Evolutionary conservation across 1,284 basidiomycete species (phyloP).

Genomic region (Rhodotorula mucilaginosa): DNA sequence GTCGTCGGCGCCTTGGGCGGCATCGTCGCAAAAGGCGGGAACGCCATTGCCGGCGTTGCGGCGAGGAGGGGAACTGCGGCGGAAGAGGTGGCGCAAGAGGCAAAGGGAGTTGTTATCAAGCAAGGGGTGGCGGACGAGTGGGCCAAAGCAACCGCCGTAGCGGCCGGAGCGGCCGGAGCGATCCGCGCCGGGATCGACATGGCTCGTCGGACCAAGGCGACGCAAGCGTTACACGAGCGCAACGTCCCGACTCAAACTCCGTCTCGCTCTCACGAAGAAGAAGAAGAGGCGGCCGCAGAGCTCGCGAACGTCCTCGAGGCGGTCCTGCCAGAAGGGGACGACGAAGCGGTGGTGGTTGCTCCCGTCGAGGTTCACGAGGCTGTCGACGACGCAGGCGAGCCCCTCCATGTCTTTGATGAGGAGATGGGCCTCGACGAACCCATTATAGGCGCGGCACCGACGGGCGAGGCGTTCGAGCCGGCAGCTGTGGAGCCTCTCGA

Average conservation of each 20-base stretch:
- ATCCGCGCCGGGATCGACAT: background rate
- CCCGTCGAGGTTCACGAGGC: background rate
- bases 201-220: background rate
- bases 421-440: background rate
- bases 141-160: slow-evolving; percentile 10
- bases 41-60: background rate
- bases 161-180: background rate
- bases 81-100: background rate
- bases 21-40: background rate
- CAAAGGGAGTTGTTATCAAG: background rate
- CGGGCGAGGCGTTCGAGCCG: background rate
- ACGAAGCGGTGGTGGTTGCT: background rate
- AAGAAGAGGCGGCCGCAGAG: background rate
- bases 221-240: background rate
- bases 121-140: slow-evolving; percentile 10
- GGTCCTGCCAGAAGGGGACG: background rate
- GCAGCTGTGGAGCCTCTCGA: background rate
- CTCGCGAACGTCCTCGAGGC: background rate
- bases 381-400: background rate
- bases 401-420: background rate
- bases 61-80: background rate
- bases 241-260: background rate
- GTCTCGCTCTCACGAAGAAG: background rate
- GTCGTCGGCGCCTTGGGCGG: slow-evolving; percentile 15
- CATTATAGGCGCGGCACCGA: background rate